These are phyloP conservation scores for Ceratopteris richardii DNA, from an alignment of 75 land plant genomes.

Conservation along the genomic window DNA sequence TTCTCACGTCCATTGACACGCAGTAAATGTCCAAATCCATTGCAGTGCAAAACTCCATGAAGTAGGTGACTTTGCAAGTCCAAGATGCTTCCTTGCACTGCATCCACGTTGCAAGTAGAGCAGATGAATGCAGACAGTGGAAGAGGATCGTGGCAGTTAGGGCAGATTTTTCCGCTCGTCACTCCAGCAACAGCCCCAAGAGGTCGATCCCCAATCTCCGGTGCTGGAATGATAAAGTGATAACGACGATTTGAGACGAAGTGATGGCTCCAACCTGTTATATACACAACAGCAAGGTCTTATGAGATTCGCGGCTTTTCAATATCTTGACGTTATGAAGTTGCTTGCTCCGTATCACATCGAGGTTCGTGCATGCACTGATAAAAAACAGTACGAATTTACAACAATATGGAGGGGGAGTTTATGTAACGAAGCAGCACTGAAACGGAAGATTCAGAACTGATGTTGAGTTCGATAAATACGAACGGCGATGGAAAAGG, in stretches of 20 bases:
- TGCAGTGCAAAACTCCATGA: slow-evolving; percentile 71
- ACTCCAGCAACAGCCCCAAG: neutral
- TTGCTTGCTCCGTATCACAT: too few relatives aligned
- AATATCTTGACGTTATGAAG: neutral
- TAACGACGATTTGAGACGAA: slow-evolving; percentile 60
- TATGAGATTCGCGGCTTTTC: neutral
- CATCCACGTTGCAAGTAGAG: neutral
- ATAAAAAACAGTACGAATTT: neutral
- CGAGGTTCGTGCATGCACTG: neutral
- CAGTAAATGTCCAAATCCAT: slow-evolving; percentile 78
- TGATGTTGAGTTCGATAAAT: too few relatives aligned
- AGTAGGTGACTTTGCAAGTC: slow-evolving; percentile 38
- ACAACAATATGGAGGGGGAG: too few relatives aligned
- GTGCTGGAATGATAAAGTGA: slow-evolving; percentile 62
- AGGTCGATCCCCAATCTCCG: slow-evolving; percentile 14
- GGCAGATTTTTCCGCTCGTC: slow-evolving; percentile 13
- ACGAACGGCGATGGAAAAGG: too few relatives aligned
- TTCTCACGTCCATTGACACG: slow-evolving; percentile 59
- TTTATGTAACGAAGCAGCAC: too few relatives aligned
- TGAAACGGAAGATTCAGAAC: too few relatives aligned
- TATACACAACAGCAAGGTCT: neutral
- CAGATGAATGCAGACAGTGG: neutral
- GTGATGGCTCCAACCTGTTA: slow-evolving; percentile 74
- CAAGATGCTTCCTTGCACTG: slow-evolving; percentile 11
- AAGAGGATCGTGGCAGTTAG: slow-evolving; percentile 8